Evolutionary conservation across 139 green algal genomes (phyloP).

Genomic region (Zygnema circumcarinatum): DNA sequence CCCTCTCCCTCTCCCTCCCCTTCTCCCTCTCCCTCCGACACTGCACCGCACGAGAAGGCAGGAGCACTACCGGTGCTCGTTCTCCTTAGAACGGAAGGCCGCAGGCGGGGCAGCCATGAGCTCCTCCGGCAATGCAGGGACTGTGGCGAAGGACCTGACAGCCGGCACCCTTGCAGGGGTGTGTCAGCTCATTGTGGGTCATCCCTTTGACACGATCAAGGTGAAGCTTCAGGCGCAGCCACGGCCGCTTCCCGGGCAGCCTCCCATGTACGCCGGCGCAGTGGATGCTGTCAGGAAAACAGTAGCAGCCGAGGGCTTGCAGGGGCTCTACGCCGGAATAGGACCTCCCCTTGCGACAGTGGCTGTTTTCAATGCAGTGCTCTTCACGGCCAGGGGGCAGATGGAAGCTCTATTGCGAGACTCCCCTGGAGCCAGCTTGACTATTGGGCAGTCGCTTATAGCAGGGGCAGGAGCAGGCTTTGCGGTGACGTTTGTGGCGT

Average conservation of each 20-base stretch:
- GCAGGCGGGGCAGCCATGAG: neutral
- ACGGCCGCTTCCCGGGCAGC: constrained; percentile 51
- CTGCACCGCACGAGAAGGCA: neutral
- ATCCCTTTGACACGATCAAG: constrained; percentile 73
- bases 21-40: neutral
- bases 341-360: constrained; percentile 79
- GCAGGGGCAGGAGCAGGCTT: constrained; percentile 69
- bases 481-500: constrained; percentile 76
- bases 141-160: constrained; percentile 63
- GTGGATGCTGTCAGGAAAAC: constrained; percentile 67
- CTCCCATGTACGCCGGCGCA: constrained; percentile 51
- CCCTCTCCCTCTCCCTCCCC: neutral
- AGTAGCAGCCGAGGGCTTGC: constrained; percentile 66
- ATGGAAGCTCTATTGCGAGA: constrained; percentile 72
- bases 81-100: neutral
- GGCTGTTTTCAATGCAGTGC: constrained; percentile 79
- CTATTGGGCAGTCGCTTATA: constrained; percentile 65
- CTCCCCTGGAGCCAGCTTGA: constrained; percentile 57
- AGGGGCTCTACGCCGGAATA: constrained; percentile 79
- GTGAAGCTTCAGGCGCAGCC: constrained; percentile 78
- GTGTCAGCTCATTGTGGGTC: constrained; percentile 70
- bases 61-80: neutral
- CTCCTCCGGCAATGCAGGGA: neutral
- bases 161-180: constrained; percentile 67
- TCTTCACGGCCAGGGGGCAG: constrained; percentile 74